Evolutionary conservation across 371 early-diverging fungal species (phyloP).

Genomic region (Parasitella parasitica): DNA sequence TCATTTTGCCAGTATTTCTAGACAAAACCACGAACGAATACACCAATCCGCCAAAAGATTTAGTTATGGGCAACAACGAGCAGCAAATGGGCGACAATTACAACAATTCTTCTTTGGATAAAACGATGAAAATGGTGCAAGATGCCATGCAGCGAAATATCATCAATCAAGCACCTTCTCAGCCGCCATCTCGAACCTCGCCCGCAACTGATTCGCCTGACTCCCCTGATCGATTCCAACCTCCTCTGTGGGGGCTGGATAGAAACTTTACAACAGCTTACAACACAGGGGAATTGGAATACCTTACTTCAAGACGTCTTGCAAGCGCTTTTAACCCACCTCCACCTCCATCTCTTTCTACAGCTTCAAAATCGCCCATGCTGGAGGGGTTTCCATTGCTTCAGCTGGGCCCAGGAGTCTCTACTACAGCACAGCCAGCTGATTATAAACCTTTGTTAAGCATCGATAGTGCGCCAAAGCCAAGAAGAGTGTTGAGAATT

Average conservation of each 20-base stretch:
- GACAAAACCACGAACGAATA: not conserved
- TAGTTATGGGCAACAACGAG: not conserved
- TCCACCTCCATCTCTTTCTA: not conserved
- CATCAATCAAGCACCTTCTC: not conserved
- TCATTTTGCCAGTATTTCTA: conserved; percentile 13
- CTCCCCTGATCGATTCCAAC: not conserved
- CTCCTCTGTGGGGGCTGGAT: not conserved
- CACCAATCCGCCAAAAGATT: conserved; percentile 7
- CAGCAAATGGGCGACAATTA: not conserved
- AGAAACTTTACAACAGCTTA: conserved; percentile 1
- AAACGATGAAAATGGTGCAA: not conserved
- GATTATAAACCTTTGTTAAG: not conserved
- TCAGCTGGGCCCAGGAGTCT: not conserved
- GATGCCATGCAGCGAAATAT: not conserved
- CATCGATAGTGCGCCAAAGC: not conserved
- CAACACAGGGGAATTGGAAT: not conserved
- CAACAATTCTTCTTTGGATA: not conserved
- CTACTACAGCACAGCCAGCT: not conserved
- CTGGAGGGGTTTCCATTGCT: not conserved
- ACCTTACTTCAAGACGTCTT: not conserved
- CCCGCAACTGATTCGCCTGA: not conserved
- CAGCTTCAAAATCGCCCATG: not conserved
- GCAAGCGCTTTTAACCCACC: not conserved
- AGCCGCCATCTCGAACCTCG: not conserved
- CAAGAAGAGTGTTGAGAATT: conserved; percentile 18